A percentile compares a stretch with the other conserved stretches of the same genome.
Evolutionary conservation across 768 basidiomycete genomes (phyloP).

Genomic region (Fibroporia radiculosa): DNA sequence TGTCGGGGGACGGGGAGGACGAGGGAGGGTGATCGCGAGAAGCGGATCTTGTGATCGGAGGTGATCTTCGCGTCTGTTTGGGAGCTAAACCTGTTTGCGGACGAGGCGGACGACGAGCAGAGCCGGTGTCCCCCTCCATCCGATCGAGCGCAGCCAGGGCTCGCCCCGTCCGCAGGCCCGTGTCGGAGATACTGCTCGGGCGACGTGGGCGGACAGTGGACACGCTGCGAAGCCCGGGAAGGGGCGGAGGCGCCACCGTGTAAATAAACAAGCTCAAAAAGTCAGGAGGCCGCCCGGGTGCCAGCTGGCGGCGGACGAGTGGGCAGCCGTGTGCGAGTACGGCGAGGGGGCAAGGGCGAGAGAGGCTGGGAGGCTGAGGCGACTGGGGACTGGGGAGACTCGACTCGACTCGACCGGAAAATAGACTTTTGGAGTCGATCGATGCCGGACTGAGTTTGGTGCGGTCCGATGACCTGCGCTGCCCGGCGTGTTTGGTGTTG

Average conservation of each 20-base stretch:
- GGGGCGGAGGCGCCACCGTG: too few relatives aligned
- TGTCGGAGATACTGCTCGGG: too few relatives aligned
- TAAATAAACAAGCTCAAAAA: too few relatives aligned
- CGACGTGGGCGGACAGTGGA: too few relatives aligned
- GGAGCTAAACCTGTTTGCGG: too few relatives aligned
- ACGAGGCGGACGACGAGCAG: too few relatives aligned
- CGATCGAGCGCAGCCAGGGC: too few relatives aligned
- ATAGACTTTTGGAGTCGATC: constrained; percentile 3
- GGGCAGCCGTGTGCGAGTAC: not conserved
- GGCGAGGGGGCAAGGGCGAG: not conserved
- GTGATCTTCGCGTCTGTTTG: constrained; percentile 19
- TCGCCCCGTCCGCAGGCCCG: too few relatives aligned
- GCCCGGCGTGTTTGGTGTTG: constrained; percentile 5
- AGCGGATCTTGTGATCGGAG: constrained; percentile 18
- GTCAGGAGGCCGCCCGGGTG: too few relatives aligned
- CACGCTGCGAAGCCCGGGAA: too few relatives aligned
- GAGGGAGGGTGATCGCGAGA: constrained; percentile 17
- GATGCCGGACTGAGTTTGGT: constrained; percentile 4
- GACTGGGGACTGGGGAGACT: constrained; percentile 3
- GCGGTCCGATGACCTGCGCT: constrained; percentile 8
- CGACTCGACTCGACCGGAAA: not conserved
- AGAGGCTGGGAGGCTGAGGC: not conserved
- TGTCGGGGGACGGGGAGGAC: too few relatives aligned
- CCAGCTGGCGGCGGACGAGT: not conserved
- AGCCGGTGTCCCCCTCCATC: too few relatives aligned